phyloP scores from a whole-genome alignment of 2,329 filamentous ascomycete genomes.

The Exophiala calicioides region DNA sequence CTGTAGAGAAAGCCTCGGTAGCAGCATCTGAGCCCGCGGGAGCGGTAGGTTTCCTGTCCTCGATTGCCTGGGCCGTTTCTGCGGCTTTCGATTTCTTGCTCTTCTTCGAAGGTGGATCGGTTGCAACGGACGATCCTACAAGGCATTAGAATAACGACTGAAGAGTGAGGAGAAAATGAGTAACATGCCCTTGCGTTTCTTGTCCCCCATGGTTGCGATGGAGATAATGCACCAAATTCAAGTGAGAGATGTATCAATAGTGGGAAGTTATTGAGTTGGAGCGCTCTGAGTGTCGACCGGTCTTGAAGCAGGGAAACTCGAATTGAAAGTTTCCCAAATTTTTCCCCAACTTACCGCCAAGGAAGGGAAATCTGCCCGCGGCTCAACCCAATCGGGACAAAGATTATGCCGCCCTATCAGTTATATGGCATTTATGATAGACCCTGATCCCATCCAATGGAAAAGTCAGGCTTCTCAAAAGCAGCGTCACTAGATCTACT shows the following conservation, averaged over 20 bases:
- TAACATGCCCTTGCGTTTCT: constrained; percentile 31
- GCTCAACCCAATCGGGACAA: too few relatives aligned
- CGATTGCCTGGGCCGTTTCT: constrained; percentile 35
- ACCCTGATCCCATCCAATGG: too few relatives aligned
- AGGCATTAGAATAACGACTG: constrained; percentile 7
- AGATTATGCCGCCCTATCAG: too few relatives aligned
- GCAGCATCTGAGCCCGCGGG: constrained; percentile 31
- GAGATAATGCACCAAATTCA: background rate
- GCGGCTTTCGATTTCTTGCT: constrained; percentile 38
- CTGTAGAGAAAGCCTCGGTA: constrained; percentile 3
- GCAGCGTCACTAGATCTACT: too few relatives aligned
- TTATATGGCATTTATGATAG: too few relatives aligned
- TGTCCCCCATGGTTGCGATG: constrained; percentile 27
- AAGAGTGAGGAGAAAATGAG: background rate
- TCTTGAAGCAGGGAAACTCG: too few relatives aligned
- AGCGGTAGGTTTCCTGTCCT: constrained; percentile 34
- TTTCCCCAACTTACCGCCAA: too few relatives aligned
- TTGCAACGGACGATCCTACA: constrained; percentile 17
- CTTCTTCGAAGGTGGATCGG: constrained; percentile 55
- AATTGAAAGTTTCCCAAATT: too few relatives aligned
- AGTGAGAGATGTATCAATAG: background rate
- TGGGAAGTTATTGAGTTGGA: too few relatives aligned
- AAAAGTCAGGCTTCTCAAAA: too few relatives aligned
- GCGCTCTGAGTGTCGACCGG: too few relatives aligned
- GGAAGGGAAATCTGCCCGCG: too few relatives aligned